A percentile compares a stretch with the other conserved stretches of the same genome.
These are phyloP conservation scores for Linnemannia zychae DNA, from an alignment of 192 early-diverging fungal genomes.

Conservation along the genomic window DNA sequence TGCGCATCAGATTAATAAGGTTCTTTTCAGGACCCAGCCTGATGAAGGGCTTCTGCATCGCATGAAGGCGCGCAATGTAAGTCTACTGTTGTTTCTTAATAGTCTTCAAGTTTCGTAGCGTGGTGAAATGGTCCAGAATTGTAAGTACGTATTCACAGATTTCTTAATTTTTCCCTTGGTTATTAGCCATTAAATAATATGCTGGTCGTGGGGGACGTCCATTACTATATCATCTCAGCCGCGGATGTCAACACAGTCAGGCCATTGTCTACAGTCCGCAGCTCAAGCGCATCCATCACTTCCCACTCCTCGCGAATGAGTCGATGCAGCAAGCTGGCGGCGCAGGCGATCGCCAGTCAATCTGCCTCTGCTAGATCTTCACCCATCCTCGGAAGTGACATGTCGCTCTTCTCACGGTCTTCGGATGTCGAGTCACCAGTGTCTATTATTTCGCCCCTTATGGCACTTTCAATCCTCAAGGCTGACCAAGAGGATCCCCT, in stretches of 20 bases:
- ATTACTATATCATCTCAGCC: slow-evolving; percentile 59
- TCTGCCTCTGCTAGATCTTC: slow-evolving; percentile 44
- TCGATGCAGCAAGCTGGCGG: slow-evolving; percentile 48
- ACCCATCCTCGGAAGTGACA: slow-evolving; percentile 42
- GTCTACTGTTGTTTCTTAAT: slow-evolving; percentile 16
- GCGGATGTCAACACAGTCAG: slow-evolving; percentile 33
- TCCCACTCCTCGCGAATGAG: slow-evolving; percentile 52
- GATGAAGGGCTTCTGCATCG: slow-evolving; percentile 80
- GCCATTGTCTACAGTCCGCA: slow-evolving; percentile 17
- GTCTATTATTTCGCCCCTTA: slow-evolving; percentile 26
- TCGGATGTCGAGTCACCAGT: slow-evolving; percentile 26
- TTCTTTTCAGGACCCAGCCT: slow-evolving; percentile 80
- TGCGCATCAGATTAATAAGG: slow-evolving; percentile 84
- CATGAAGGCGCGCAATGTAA: slow-evolving; percentile 83
- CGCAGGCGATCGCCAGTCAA: slow-evolving; percentile 47
- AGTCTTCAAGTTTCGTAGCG: no score
- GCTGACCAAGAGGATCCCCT: neutral
- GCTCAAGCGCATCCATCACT: slow-evolving; percentile 30
- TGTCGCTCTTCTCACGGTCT: slow-evolving; percentile 29
- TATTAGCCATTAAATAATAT: slow-evolving; percentile 82
- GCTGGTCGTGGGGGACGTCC: slow-evolving; percentile 79
- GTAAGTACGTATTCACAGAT: no score
- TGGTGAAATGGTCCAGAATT: no score
- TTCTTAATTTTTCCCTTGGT: neutral
- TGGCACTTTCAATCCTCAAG: slow-evolving; percentile 18